Base-by-base conservation (phyloP, 495 filamentous ascomycete species). In the Margaritispora aquatica region DNA sequence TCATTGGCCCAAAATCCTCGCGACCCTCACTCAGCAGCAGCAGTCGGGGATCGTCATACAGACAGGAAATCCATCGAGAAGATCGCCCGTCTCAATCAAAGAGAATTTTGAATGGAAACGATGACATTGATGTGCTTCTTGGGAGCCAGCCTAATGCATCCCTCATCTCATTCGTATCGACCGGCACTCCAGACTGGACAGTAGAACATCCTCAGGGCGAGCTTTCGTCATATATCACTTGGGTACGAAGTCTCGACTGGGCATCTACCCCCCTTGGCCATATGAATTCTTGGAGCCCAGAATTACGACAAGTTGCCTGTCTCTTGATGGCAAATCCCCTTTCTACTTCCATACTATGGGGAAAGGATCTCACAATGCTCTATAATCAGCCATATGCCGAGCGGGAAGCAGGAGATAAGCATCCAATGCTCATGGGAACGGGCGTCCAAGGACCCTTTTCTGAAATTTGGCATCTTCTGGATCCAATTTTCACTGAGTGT, bases 121-220 rank as follows among this genome's bases (percentile, higher is more conserved):
- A 52, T 38, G 59, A 61, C 3, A 27, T 51, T 19, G 47, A 52
- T 34, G n/a, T 48, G 4, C 31, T 54, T 11, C 17, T 46, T 5
- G 22, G 23, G 9, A 21, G 26, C 2, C 19, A 24, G 10, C 26
- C 52, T 19, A 26, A 23, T n/a, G 17, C 44, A 13, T 13, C 24
- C 24, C 1, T 17, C 4, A 36, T 51, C 36, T 26, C 55, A 2
- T 63, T 59, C 26, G 41, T 55, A 5, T 59, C 61, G 13, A 51
- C 56, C 13, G 70, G 53, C 53, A 69, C 64, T 59, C 69, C 69
- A 1, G 71, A 64, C 29, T 66, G 57, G 64, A 66, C 64, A 20
- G 13, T 58, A 7, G 24, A 53, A 20, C 48, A 60, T 19, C 64
- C 64, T 11, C 24, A 49, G 26, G 60, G 57, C n/a, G 44, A 63